Conservation (phyloP, 1,284 basidiomycete genomes). For the Microbotryum intermedium region DNA sequence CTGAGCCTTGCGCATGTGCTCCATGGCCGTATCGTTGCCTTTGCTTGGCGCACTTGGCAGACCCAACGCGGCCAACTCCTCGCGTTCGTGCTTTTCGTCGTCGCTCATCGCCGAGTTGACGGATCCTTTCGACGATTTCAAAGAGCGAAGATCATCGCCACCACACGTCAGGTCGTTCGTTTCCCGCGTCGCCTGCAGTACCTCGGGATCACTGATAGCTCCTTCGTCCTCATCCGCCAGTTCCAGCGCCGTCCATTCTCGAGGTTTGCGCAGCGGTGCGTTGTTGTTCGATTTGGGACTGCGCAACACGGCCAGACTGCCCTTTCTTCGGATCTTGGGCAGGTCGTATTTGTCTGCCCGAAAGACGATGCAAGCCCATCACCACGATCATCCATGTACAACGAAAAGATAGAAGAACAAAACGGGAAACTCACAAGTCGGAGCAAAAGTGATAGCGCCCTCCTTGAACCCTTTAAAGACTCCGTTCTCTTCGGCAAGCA, state of each 20-base stretch:
- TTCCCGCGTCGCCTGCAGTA: not conserved
- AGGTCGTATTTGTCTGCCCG: slow-evolving; percentile 22
- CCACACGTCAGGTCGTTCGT: not conserved
- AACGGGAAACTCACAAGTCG: slow-evolving; percentile 35
- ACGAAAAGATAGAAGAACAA: not conserved
- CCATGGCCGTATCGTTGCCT: slow-evolving; percentile 8
- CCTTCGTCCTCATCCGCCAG: not conserved
- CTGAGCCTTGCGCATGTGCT: slow-evolving; percentile 17
- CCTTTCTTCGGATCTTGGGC: not conserved
- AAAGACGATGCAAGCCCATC: not conserved
- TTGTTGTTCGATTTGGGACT: not conserved
- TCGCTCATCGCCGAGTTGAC: slow-evolving; percentile 7
- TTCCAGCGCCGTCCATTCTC: not conserved
- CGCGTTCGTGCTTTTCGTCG: slow-evolving; percentile 7
- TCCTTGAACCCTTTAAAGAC: slow-evolving; percentile 56
- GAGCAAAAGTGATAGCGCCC: slow-evolving; percentile 61
- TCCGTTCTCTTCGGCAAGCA: slow-evolving; percentile 53
- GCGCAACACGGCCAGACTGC: slow-evolving; percentile 1
- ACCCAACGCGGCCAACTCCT: slow-evolving; percentile 3
- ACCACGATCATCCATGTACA: not conserved
- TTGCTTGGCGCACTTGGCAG: slow-evolving; percentile 9
- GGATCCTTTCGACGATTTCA: slow-evolving; percentile 12
- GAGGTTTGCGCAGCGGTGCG: not conserved
- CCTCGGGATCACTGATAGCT: slow-evolving; percentile 7
- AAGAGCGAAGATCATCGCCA: slow-evolving; percentile 13